These are phyloP conservation scores for Olyra latifolia DNA, from an alignment of 176 grass and related monocot genomes.

Conservation along the genomic window DNA sequence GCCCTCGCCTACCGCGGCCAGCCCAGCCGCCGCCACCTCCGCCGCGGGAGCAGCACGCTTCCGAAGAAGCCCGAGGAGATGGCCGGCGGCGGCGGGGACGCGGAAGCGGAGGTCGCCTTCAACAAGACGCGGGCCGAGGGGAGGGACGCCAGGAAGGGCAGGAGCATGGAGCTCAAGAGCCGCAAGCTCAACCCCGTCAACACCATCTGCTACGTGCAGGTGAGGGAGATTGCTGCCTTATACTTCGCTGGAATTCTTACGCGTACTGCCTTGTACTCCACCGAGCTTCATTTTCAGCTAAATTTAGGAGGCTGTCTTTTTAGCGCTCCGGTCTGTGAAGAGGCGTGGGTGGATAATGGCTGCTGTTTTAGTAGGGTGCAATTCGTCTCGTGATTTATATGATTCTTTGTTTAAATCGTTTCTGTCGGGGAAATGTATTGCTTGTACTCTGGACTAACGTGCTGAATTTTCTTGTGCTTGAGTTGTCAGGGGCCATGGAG, in stretches of 20 bases:
- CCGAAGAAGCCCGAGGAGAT: conserved; percentile 42
- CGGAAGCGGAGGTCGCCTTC: conserved; percentile 47
- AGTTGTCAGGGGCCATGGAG: background rate
- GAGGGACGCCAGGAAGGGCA: conserved; percentile 56
- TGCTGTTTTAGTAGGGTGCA: background rate
- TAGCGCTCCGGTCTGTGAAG: background rate
- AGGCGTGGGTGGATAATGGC: background rate
- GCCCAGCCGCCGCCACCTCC: conserved; percentile 27
- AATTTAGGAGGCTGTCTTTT: background rate
- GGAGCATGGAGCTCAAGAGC: conserved; percentile 71
- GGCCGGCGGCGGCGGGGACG: conserved; percentile 28
- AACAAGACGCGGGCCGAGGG: conserved; percentile 81
- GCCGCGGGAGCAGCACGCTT: conserved; percentile 54
- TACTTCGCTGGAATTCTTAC: background rate
- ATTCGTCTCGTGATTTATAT: background rate
- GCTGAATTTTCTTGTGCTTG: background rate
- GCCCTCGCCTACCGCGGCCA: conserved; percentile 34
- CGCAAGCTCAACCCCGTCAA: conserved; percentile 91
- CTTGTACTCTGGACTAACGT: background rate
- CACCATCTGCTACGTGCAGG: conserved; percentile 92
- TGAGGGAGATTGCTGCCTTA: background rate
- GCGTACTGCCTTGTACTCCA: background rate
- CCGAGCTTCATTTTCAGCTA: background rate
- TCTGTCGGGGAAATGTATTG: background rate
- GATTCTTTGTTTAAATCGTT: background rate